phyloP scores from a whole-genome alignment of 495 filamentous ascomycete species.

The Aspergillus nidulans region DNA sequence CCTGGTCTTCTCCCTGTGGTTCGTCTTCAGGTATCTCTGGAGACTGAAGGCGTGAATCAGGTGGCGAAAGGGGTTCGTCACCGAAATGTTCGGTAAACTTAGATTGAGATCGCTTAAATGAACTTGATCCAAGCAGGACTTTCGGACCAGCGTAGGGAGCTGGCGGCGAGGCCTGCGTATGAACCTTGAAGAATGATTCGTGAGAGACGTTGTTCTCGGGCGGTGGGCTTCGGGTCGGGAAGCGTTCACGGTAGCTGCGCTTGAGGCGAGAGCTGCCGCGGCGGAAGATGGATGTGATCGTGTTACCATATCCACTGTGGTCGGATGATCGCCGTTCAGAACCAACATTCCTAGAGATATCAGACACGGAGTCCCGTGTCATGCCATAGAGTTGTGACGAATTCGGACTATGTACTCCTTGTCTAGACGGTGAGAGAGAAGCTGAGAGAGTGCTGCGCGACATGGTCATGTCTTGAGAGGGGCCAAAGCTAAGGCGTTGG shows the following conservation, averaged over 20 bases:
- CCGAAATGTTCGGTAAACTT: slow-evolving; percentile 93
- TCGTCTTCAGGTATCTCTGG: slow-evolving; percentile 40
- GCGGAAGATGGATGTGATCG: slow-evolving; percentile 69
- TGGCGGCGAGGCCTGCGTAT: slow-evolving; percentile 35
- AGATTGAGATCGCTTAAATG: slow-evolving; percentile 73
- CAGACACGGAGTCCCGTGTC: slow-evolving; percentile 39
- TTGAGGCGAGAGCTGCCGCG: slow-evolving; percentile 58
- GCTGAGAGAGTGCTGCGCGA: slow-evolving; percentile 55
- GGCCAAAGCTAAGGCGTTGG: slow-evolving; percentile 34
- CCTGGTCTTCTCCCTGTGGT: slow-evolving; percentile 22
- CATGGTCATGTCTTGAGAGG: slow-evolving; percentile 42
- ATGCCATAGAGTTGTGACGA: slow-evolving; percentile 53
- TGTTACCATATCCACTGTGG: slow-evolving; percentile 38
- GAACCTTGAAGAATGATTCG: slow-evolving; percentile 63
- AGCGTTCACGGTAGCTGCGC: slow-evolving; percentile 54
- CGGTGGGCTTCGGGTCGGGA: slow-evolving; percentile 42
- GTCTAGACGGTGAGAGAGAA: slow-evolving; percentile 51
- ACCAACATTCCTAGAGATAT: slow-evolving; percentile 38
- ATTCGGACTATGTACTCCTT: slow-evolving; percentile 45
- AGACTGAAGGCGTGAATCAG: slow-evolving; percentile 75
- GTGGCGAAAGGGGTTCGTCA: slow-evolving; percentile 75
- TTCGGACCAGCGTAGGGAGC: slow-evolving; percentile 38
- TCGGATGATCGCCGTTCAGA: slow-evolving; percentile 46
- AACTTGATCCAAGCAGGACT: slow-evolving; percentile 44
- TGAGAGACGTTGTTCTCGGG: slow-evolving; percentile 81